Base-by-base conservation (phyloP, 495 filamentous ascomycete genomes). In the Neurospora cerealis region DNA sequence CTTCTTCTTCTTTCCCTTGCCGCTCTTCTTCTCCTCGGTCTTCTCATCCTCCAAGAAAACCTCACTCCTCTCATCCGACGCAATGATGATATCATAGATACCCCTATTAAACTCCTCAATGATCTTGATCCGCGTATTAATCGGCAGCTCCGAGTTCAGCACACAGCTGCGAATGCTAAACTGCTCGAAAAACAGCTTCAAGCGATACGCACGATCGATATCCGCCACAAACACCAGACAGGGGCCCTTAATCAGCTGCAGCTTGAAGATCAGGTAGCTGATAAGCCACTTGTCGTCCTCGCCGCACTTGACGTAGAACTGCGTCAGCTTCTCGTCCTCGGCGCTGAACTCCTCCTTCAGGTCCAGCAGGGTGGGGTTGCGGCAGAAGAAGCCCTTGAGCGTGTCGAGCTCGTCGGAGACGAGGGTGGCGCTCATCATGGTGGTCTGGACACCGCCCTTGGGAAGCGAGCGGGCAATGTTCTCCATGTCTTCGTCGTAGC, bases 211-310 rank as follows among this genome's bases (percentile, higher is more conserved):
- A 72, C 96, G 88, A 80, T 98, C 96, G 71, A 97, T 91, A 75
- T 98, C 95, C 36, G 88, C 91, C 3, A 98, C 96, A 77, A 98
- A 99, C 71, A 98, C 91, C 74, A 99, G 92, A 71, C 90, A 91
- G 80, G 98, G 97, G 54, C 96, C 96, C 81, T 97, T 97, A 80
- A 99, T 90, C 21, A 98, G 84, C 83, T 96, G 93, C 10, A 98
- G 87, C 81, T 96, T 97, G 85, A 98, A 95, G 78, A 98, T 94
- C 71, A 97, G 91, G 78, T 97, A 98, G 28, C 91, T 88, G 32
- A 99, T 85, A 39, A 99, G 85, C 82, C 98, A 99, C 77, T 99
- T 99, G 77, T 98, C 96, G 72, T 98, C 96, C 83, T 98, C 96
- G 36, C 89, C 93, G 78, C 94, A 97, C 87, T 87, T 92, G 70